A percentile compares a stretch with the other conserved stretches of the same genome.
Conservation (phyloP, 768 basidiomycete species). For the Amanita fuliginea region DNA sequence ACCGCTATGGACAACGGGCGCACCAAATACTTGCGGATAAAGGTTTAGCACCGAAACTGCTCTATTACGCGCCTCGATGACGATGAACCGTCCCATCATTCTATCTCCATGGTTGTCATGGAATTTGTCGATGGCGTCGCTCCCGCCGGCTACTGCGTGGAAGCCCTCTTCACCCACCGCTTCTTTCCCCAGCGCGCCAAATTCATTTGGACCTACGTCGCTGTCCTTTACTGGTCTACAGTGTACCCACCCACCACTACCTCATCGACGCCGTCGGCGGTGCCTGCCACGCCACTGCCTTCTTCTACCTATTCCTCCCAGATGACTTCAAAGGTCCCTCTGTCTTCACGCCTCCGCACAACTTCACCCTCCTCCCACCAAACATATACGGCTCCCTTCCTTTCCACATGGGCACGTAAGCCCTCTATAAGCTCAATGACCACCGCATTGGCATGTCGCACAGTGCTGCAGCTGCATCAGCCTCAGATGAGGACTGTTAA, state of each 20-base stretch:
- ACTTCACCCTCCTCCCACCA: conserved; percentile 11
- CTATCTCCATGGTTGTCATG: too few species aligned
- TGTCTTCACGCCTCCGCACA: conserved; percentile 40
- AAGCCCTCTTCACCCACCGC: conserved; percentile 87
- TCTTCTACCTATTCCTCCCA: conserved; percentile 85
- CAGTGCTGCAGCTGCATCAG: too few species aligned
- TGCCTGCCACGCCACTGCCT: conserved; percentile 76
- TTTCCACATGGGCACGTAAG: too few species aligned
- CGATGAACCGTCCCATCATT: too few species aligned
- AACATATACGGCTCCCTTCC: conserved; percentile 9
- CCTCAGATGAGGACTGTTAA: too few species aligned
- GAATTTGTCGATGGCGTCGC: too few species aligned
- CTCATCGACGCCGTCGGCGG: conserved; percentile 96
- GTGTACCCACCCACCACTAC: conserved; percentile 99
- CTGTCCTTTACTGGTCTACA: conserved; percentile 90
- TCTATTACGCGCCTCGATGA: too few species aligned
- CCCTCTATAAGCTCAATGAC: too few species aligned
- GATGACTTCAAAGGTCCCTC: conserved; percentile 56
- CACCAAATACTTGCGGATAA: too few species aligned
- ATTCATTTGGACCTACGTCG: conserved; percentile 75
- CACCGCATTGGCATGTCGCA: too few species aligned
- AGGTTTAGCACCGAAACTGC: too few species aligned
- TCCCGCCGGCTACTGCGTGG: conserved; percentile 87
- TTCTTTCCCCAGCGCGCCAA: conserved; percentile 74
- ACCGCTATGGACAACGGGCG: too few species aligned